phyloP scores from a whole-genome alignment of 2,329 filamentous ascomycete genomes.

The Arthrobotrys megalospora region DNA sequence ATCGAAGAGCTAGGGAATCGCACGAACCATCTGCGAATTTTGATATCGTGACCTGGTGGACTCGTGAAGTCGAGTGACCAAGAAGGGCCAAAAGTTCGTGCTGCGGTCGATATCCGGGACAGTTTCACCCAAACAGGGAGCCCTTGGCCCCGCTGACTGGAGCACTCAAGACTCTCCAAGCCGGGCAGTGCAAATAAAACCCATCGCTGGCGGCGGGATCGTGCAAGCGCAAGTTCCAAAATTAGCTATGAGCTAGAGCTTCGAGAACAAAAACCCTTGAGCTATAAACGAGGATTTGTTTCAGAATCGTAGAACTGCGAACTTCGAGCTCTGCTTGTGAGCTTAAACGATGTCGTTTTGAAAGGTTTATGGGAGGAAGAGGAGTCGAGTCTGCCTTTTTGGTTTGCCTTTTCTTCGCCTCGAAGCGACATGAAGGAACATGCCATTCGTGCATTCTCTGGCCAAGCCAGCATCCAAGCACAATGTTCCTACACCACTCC shows the following conservation, averaged over 20 bases:
- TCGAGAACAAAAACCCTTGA: constrained; percentile 34
- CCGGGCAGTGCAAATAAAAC: constrained; percentile 48
- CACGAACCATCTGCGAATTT: not conserved
- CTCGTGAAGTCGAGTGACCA: constrained; percentile 23
- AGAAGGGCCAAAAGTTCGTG: constrained; percentile 18
- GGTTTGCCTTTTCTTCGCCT: not conserved
- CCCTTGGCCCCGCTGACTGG: constrained; percentile 24
- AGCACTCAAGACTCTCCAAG: constrained; percentile 46
- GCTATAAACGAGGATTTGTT: not conserved
- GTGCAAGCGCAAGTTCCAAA: constrained; percentile 38
- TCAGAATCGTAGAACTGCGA: not conserved
- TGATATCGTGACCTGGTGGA: constrained; percentile 15
- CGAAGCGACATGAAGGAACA: not conserved
- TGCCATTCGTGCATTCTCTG: too few relatives aligned
- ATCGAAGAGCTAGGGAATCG: not conserved
- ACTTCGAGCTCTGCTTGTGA: not conserved
- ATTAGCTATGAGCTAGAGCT: constrained; percentile 33
- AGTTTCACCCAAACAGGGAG: constrained; percentile 56
- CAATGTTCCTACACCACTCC: too few relatives aligned
- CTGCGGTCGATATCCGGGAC: constrained; percentile 49
- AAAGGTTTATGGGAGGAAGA: not conserved
- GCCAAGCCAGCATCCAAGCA: too few relatives aligned
- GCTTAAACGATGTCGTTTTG: not conserved
- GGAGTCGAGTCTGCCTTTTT: constrained; percentile 5
- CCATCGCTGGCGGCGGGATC: constrained; percentile 25